phyloP scores from a whole-genome alignment of 2,329 filamentous ascomycete species.

The Paramyrothecium sp. region DNA sequence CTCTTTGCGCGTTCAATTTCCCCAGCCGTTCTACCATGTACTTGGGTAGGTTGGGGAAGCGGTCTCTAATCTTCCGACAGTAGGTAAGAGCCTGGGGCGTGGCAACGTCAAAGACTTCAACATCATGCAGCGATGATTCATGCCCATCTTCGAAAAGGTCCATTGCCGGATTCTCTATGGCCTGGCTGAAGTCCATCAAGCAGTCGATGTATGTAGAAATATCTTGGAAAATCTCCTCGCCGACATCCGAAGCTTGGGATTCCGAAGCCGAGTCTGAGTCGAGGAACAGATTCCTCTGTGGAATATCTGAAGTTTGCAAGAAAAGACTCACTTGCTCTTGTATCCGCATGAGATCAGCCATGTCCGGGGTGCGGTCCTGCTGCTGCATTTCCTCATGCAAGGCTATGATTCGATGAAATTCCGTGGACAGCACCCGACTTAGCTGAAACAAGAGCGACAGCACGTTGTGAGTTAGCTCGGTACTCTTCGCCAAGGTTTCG shows the following conservation, averaged over 20 bases:
- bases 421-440: background rate
- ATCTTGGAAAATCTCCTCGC: background rate
- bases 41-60: background rate
- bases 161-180: background rate
- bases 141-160: background rate
- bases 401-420: background rate
- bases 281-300: background rate
- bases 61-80: background rate
- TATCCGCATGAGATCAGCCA: background rate
- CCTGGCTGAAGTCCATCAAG: background rate
- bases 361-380: background rate
- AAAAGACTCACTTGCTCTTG: background rate
- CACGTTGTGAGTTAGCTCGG: background rate
- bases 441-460: background rate
- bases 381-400: background rate
- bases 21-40: background rate
- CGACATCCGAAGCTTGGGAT: background rate
- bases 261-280: background rate
- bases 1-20: background rate
- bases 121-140: background rate
- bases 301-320: background rate
- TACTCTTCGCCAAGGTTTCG: background rate
- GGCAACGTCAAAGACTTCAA: background rate
- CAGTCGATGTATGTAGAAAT: background rate
- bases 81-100: background rate